Base-by-base conservation (phyloP, 768 basidiomycete genomes). In the Imleria badia region DNA sequence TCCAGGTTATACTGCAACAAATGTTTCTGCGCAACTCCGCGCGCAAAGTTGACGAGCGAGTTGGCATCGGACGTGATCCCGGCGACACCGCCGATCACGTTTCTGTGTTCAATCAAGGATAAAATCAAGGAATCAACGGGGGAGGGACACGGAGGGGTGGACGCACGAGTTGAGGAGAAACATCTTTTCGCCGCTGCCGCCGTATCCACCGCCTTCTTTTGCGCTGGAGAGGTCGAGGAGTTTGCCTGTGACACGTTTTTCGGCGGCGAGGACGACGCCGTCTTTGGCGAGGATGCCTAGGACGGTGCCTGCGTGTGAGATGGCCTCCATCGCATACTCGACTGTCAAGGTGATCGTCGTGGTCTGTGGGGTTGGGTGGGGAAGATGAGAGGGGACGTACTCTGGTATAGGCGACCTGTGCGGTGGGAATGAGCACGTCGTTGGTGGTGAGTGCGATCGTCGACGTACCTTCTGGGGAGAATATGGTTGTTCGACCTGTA, bases 321-420 rank as follows among this genome's bases (percentile, higher is more conserved):
- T 98, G 54, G 94, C 94, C 71, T 98, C 97, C 93, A 98, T 97
- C 41, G 96, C 96, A 82, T 99, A 99, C 77, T 99, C 96, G 78
- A 98, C 96, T 96, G 63, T 45, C 31, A 9, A 23, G 23, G 51
- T 6, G 44, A 44, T 48, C 38, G 60, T 51, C 34, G 41, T 51
- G 29, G 23, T 46, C 48, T 43, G 55, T 34, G 23, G 33, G 34
- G n/a, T 19, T 4, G 38, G 20, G 26, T 50, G 44, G 46, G 19
- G 13, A 26, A 41, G 36, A 47, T 44, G 49, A 17, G 39, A 44
- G 39, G 34, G 30, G 38, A 58, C 87, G 73, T 67, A 95, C 94
- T 94, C 79, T 99, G 96, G 73, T 96, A 98, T 52, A 99, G 77
- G 58, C 96, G 93, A 61, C 94, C 94, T 97, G 60, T n/a, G 54